Percentiles rank a stretch among this genome's conserved stretches.
Evolutionary conservation across 2,329 filamentous ascomycete species (phyloP).

Genomic region (Capronia coronata): DNA sequence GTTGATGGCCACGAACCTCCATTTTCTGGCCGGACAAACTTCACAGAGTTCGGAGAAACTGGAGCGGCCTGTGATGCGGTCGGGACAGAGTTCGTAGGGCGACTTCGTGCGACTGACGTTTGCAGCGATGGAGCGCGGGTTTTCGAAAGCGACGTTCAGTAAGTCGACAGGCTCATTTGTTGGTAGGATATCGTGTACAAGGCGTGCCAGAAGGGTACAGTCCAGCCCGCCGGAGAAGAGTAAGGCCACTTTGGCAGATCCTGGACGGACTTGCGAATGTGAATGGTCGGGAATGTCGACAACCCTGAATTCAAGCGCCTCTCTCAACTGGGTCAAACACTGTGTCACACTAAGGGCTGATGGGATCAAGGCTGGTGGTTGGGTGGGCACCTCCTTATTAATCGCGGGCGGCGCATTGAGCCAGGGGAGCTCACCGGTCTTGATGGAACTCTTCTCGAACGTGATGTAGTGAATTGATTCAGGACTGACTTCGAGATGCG

Average conservation of each 20-base stretch:
- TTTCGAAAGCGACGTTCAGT: constrained; percentile 95
- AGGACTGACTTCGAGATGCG: constrained; percentile 65
- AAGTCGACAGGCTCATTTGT: constrained; percentile 67
- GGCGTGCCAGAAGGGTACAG: constrained; percentile 76
- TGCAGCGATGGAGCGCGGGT: constrained; percentile 64
- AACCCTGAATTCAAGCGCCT: constrained; percentile 22
- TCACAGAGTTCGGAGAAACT: constrained; percentile 67
- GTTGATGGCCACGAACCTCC: constrained; percentile 77
- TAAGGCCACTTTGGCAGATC: constrained; percentile 55
- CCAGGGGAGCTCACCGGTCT: constrained; percentile 14
- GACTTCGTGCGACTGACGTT: constrained; percentile 37
- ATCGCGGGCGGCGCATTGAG: neutral
- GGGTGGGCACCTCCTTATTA: constrained; percentile 5
- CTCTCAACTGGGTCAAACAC: constrained; percentile 14
- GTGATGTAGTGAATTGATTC: constrained; percentile 67
- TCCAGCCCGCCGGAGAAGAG: constrained; percentile 93
- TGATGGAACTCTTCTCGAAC: constrained; percentile 5
- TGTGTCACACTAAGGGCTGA: constrained; percentile 10
- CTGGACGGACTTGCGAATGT: constrained; percentile 15
- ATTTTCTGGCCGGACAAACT: constrained; percentile 63
- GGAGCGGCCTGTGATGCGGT: constrained; percentile 76
- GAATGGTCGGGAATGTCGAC: constrained; percentile 22
- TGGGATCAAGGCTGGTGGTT: constrained; percentile 4
- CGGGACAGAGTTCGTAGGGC: constrained; percentile 78
- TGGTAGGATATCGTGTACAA: constrained; percentile 71